These are phyloP conservation scores for Verticillium dahliae DNA, from an alignment of 2,329 filamentous ascomycete species.

Conservation along the genomic window DNA sequence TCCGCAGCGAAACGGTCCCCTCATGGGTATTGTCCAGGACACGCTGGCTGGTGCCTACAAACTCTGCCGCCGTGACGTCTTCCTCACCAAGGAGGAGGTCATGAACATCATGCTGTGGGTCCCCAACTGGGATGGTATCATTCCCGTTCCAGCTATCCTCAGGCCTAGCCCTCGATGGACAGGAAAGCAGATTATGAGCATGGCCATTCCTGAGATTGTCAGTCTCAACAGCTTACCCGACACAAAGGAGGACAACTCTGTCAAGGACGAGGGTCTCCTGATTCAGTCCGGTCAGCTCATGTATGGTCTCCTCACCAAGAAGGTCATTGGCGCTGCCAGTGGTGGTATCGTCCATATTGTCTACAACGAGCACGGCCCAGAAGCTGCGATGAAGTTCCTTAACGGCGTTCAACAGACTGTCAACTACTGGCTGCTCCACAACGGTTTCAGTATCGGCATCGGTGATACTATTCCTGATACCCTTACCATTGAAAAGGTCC, in stretches of 20 bases:
- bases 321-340: slow-evolving; percentile 81
- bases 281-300: slow-evolving; percentile 85
- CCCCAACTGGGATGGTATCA: slow-evolving; percentile 91
- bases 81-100: slow-evolving; percentile 82
- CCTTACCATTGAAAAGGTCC: slow-evolving; percentile 75
- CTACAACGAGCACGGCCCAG: slow-evolving; percentile 87
- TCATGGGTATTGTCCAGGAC: slow-evolving; percentile 99
- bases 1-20: slow-evolving; percentile 88
- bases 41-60: slow-evolving; percentile 96
- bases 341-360: slow-evolving; percentile 93
- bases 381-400: slow-evolving; percentile 87
- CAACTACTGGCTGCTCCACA: slow-evolving; percentile 94
- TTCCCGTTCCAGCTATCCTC: slow-evolving; percentile 87
- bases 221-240: slow-evolving; percentile 67
- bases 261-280: slow-evolving; percentile 71
- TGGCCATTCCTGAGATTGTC: slow-evolving; percentile 82
- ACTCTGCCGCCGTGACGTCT: slow-evolving; percentile 86
- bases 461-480: slow-evolving; percentile 95
- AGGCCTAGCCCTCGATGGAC: slow-evolving; percentile 94
- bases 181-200: slow-evolving; percentile 93
- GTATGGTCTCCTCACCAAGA: slow-evolving; percentile 88
- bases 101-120: slow-evolving; percentile 99
- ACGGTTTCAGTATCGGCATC: slow-evolving; percentile 96
- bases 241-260: slow-evolving; percentile 50
- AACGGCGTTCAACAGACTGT: slow-evolving; percentile 92